Percentiles rank a stretch among this genome's conserved stretches.
Conservation (phyloP, 2,329 filamentous ascomycete species). For the Thielaviopsis populi region DNA sequence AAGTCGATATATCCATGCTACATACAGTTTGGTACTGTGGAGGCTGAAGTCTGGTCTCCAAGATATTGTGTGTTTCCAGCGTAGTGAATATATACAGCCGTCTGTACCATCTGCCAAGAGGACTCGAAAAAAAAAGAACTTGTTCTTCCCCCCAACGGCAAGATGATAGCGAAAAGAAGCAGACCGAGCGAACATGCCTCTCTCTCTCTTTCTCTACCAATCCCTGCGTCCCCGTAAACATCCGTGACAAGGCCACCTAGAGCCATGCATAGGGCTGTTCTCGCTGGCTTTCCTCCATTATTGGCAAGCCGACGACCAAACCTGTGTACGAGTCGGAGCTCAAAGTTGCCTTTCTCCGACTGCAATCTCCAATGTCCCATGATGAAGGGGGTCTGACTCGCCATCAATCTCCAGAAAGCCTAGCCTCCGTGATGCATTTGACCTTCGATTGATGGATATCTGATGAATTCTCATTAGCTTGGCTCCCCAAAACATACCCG, state of each 20-base stretch:
- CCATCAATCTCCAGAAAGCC: neutral
- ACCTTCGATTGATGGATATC: neutral
- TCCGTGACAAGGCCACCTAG: neutral
- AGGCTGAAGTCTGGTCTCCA: neutral
- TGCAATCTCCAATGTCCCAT: neutral
- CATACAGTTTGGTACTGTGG: neutral
- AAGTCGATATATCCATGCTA: neutral
- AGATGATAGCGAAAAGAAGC: neutral
- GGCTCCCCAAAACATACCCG: neutral
- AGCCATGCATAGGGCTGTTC: neutral
- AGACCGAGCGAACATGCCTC: neutral
- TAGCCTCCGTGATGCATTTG: neutral
- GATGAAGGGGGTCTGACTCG: no score
- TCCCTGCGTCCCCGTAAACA: neutral
- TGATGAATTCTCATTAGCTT: neutral
- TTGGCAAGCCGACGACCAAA: neutral
- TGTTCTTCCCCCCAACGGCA: neutral
- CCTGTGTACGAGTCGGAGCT: neutral
- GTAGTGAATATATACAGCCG: neutral
- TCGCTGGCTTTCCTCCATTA: neutral
- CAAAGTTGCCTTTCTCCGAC: neutral
- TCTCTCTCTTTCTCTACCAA: no score
- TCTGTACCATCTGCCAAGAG: neutral
- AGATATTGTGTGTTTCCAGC: neutral
- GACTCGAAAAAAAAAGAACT: neutral